A percentile compares a stretch with the other conserved stretches of the same genome.
phyloP scores from a whole-genome alignment of 192 early-diverging fungal species.

The Diversispora epigaea region DNA sequence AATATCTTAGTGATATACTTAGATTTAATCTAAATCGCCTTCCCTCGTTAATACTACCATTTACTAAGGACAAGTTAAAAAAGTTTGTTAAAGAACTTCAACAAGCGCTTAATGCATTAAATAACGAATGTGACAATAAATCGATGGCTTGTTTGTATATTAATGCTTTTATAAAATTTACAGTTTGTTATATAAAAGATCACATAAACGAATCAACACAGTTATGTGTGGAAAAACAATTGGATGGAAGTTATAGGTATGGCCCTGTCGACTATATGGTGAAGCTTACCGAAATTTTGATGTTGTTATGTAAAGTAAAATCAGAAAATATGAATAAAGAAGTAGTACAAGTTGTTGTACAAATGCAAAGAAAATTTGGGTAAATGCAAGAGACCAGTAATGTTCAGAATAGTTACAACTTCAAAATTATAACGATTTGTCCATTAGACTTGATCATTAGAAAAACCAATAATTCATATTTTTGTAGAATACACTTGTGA shows the following conservation, averaged over 20 bases:
- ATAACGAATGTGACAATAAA: constrained; percentile 18
- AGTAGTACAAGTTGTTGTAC: constrained; percentile 23
- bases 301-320: constrained; percentile 22
- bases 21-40: constrained; percentile 8
- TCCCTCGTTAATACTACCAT: not conserved
- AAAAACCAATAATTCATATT: constrained; percentile 9
- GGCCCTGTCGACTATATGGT: constrained; percentile 31
- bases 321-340: constrained; percentile 19
- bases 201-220: constrained; percentile 3
- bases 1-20: not conserved
- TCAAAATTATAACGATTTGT: not conserved
- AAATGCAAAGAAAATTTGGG: constrained; percentile 24
- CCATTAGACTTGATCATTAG: constrained; percentile 1
- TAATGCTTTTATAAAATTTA: constrained; percentile 12
- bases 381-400: not conserved
- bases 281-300: not conserved
- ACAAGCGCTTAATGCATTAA: constrained; percentile 7
- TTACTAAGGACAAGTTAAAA: not conserved
- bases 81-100: not conserved
- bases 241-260: constrained; percentile 26
- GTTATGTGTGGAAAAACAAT: constrained; percentile 18
- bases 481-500: not conserved
- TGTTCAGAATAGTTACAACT: constrained; percentile 28
- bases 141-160: constrained; percentile 18
- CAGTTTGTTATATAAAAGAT: not conserved